Base-by-base conservation (phyloP, 805 yeast species). In the Suhomyces kilbournensis region DNA sequence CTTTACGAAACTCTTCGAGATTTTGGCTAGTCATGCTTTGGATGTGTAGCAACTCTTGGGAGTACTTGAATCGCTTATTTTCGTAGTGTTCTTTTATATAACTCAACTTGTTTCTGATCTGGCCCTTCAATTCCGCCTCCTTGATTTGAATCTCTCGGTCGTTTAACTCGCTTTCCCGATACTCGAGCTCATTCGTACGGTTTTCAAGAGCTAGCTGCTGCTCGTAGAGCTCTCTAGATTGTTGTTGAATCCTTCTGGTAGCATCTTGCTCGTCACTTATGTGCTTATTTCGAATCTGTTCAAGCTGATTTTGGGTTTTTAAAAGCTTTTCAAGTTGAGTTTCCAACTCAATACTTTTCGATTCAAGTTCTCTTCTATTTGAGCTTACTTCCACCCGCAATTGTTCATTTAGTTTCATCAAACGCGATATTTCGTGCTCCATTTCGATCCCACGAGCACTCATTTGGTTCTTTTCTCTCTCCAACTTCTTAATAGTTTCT, bases 61-160 rank as follows among this genome's bases (percentile, higher is more conserved):
- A 20, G 3, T 57, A 35, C n/a, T 50, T 25, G 25, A 52, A 35
- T 17, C 42, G 28, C 34, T 48, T 40, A 7, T 46, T 38, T 12
- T 52, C 60, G 26, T 44, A 49, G 19, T 30, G n/a, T 15, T 53
- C 58, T 44, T 53, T 57, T 39, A 57, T 47, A 3, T 25, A 22
- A 4, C 12, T 22, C 23, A 55, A 46, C 32, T 53, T 48, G 7
- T 34, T 49, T 35, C 47, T 53, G n/a, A 58, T 26, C 15, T 50
- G 49, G n/a, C 30, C 47, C 20, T 46, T 26, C 7, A 43, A 25
- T 28, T 25, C 49, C 1, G 39, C 25, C 23, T 19, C 26, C 34
- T 49, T 43, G 7, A 56, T 25, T 30, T 53, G 55, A 7, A 26
- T 28, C 12, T 47, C 53, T 20, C 53, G 53, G 19, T 49, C 54